A percentile compares a stretch with the other conserved stretches of the same genome.
Evolutionary conservation across 371 early-diverging fungal species (phyloP).

Genomic region (Mucor lusitanicus): DNA sequence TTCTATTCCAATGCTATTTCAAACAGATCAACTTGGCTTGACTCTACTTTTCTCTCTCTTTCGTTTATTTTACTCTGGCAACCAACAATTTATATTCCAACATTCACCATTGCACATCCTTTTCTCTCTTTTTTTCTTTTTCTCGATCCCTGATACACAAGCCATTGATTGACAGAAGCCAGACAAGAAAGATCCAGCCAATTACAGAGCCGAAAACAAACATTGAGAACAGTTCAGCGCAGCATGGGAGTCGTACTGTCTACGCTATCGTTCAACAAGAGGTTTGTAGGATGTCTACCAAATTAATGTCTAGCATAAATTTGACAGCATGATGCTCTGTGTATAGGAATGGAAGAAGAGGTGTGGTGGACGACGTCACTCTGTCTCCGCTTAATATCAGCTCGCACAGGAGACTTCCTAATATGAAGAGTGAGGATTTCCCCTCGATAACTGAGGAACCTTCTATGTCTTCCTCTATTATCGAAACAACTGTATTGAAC

Average conservation of each 20-base stretch:
- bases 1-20: background rate
- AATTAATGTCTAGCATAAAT: background rate
- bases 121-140: background rate
- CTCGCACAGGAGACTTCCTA: conserved; percentile 4
- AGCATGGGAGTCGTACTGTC: background rate
- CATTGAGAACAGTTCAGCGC: background rate
- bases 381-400: conserved; percentile 1
- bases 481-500: conserved; percentile 15
- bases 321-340: background rate
- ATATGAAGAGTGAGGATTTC: conserved; percentile 10
- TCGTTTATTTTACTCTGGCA: background rate
- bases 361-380: conserved; percentile 16
- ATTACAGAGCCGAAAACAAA: background rate
- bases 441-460: conserved; percentile 17
- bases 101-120: background rate
- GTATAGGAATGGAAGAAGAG: background rate
- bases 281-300: background rate
- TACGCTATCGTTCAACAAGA: background rate
- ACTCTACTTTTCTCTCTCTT: background rate
- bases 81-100: background rate
- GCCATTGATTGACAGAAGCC: background rate
- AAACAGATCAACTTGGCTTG: background rate
- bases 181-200: background rate
- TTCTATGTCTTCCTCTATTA: conserved; percentile 28
- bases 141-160: background rate